Base-by-base conservation (phyloP, 352 stramenopile genomes). In the Pythium brachiatum region DNA sequence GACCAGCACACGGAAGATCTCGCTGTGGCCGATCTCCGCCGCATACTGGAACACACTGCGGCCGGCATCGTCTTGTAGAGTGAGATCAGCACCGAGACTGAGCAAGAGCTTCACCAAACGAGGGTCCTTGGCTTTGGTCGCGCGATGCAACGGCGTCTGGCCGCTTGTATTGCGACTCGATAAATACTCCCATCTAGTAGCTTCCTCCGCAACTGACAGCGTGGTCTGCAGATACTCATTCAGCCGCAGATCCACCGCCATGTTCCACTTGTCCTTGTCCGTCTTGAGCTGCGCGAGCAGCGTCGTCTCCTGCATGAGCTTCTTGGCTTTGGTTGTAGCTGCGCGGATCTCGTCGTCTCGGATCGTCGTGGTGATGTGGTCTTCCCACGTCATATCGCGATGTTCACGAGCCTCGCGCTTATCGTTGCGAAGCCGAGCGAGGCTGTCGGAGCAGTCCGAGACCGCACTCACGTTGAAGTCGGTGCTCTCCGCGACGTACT, bases 321-420 rank as follows among this genome's bases (percentile, higher is more conserved):
- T 81, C 58, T 81, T 83, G 44, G 66, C 55, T 29, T 71, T 78
- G 7, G 66, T 55, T 2, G 57, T 59, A 0, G 61, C 51, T 16
- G 23, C 29, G 7, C 69, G 69, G 29, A 58, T 50, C 4, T 64
- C 31, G 13, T 84, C 66, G 21, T 60, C 60, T 1, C 72, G 69
- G 15, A 75, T 53, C 38, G 68, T 69, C 0, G 58, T 62, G 0
- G 73, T 66, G 32, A 75, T 74, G 51, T 88, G 77, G 39, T 90
- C 81, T 55, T 88, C 78, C 81, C 81, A 88, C 32, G 77, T 70
- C 81, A 88, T 90, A 20, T 84, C 73, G 2, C 78, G 81, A 38
- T 60, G 69, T 55, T 90, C 81, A 9, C 69, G 69, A 8, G 75
- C 74, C 60, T 85, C 78, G 1, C 76, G 76, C 54, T 81, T 83